phyloP scores from a whole-genome alignment of 2,329 filamentous ascomycete species.

The Penicillium crustosum region DNA sequence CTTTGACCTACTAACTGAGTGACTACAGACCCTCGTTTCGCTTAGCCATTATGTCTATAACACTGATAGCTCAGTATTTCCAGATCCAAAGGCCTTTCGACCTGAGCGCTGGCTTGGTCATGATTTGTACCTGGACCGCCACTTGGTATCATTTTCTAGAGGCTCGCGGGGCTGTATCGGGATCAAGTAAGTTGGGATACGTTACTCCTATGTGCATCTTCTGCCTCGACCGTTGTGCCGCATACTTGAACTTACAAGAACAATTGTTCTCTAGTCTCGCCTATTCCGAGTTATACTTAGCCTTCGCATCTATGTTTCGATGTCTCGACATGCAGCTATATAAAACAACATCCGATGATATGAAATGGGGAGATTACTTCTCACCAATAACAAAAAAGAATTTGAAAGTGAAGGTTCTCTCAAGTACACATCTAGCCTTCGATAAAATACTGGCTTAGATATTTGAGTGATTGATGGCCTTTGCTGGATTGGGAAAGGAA shows the following conservation, averaged over 20 bases:
- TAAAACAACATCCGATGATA: not conserved
- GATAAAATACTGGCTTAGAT: not conserved
- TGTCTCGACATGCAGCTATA: not conserved
- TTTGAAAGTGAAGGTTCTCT: not conserved
- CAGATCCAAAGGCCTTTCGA: not conserved
- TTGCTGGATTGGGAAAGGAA: not conserved
- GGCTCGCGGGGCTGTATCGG: not conserved
- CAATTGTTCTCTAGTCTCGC: not conserved
- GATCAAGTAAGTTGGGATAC: not conserved
- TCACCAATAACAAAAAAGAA: not conserved
- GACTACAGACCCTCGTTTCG: not conserved
- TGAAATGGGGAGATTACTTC: not conserved
- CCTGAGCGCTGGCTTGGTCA: not conserved
- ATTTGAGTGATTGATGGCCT: not conserved
- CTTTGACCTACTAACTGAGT: not conserved
- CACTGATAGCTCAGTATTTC: not conserved
- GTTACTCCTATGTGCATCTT: not conserved
- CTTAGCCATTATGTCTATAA: not conserved
- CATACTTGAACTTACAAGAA: not conserved
- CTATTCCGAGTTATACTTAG: not conserved
- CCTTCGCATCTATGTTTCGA: not conserved
- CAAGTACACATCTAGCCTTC: not conserved
- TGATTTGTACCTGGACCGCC: not conserved
- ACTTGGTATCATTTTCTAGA: not conserved
- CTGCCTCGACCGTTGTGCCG: not conserved